A percentile compares a stretch with the other conserved stretches of the same genome.
These are phyloP conservation scores for Penicillium sp. DNA, from an alignment of 2,329 filamentous ascomycete species.

Conservation along the genomic window DNA sequence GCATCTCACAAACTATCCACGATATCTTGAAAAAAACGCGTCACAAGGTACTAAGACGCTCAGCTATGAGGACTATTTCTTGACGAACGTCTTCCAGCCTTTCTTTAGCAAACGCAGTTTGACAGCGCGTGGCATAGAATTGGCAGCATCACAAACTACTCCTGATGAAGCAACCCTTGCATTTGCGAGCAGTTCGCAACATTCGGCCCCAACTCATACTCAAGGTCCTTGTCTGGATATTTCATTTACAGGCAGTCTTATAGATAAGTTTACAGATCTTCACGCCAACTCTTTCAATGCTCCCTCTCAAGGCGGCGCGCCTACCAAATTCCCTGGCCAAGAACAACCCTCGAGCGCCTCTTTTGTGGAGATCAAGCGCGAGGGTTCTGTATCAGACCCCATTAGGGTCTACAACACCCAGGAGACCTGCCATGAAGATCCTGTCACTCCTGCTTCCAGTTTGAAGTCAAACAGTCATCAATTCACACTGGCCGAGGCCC, in stretches of 20 bases:
- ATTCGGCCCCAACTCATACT: not conserved
- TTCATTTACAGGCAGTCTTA: conserved; percentile 30
- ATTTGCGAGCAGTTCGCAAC: not conserved
- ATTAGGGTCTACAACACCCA: not conserved
- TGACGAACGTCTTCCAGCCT: conserved; percentile 30
- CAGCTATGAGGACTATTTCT: conserved; percentile 43
- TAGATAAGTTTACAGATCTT: conserved; percentile 24
- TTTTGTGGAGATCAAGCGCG: conserved; percentile 8
- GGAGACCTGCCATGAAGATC: not conserved
- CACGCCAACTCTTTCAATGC: conserved; percentile 23
- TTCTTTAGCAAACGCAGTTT: conserved; percentile 39
- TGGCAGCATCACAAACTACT: conserved; percentile 27
- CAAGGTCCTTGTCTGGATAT: conserved; percentile 1
- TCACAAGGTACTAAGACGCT: conserved; percentile 27
- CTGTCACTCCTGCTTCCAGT: not conserved
- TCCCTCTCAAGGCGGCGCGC: not conserved
- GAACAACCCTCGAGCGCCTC: not conserved
- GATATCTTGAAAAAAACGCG: conserved; percentile 31
- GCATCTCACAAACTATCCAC: conserved; percentile 38
- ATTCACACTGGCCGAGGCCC: not conserved
- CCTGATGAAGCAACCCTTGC: conserved; percentile 2
- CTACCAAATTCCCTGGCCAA: not conserved
- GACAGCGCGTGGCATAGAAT: conserved; percentile 30
- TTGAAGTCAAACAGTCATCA: not conserved
- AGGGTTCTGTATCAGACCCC: not conserved